Evolutionary conservation across 148 eudicot species (phyloP), one percentile per base, ranked within the genome.

Genomic region (Polygonum maritimum): DNA sequence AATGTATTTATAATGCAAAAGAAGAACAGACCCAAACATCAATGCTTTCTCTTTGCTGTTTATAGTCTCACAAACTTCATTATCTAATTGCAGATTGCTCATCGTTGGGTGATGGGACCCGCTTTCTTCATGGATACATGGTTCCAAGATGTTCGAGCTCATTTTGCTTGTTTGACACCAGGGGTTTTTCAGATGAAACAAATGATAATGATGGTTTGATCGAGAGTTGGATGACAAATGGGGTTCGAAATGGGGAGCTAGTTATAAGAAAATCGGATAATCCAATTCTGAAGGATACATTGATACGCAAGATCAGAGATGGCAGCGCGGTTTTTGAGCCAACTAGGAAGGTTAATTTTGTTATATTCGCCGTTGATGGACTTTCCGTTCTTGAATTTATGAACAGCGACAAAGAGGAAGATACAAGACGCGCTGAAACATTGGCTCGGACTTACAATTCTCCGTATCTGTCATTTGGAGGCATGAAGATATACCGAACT

Each of bases 151-250:
- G 75, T 47, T 83, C 89, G 16, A 78, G 80, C 57, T 85, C 92
- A 22, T 86, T 94, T 81, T 92, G 92, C 81, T 75, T 94, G 76
- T 90, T 78, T 81, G 97, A 94, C 79, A 90, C 97, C n/a, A 93
- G 97, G 51, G 81, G 98, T 78, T 81, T 92, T 79, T 90, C 90
- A 52, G 78, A 81, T 71, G 79, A 83, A 76, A 60, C 79, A 71
- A 65, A 75, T 72, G 88, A 87, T 52, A 87, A 94, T 71, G 77
- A 81, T 77, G 78, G 78, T 78, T 82, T 87, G 84, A 78, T 92
- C 8, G 77, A 79, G 78, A 73, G 31, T 45, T 94, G 96, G 96
- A 90, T 92, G 96, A 87, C 87, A 38, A 78, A 81, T 70, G 98
- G 98, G 51, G 93, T 92, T 60, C 84, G 88, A 16, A 88, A 85